phyloP scores from a whole-genome alignment of 108 stramenopile species.

The Nannochloropsis salina region DNA sequence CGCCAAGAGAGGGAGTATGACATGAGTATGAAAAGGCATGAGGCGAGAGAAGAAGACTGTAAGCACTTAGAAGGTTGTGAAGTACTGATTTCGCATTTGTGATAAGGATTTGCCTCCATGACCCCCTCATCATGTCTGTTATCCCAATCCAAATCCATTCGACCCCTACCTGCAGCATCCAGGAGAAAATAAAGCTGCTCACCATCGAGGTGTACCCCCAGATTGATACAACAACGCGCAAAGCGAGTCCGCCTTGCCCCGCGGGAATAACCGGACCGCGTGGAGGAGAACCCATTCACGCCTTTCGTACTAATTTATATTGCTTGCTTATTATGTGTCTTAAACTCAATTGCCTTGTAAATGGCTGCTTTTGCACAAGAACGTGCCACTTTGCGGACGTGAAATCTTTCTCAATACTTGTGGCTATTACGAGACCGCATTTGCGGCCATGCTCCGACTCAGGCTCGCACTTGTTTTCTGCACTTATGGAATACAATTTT shows the following conservation, averaged over 20 bases:
- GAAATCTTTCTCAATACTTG: too few species aligned
- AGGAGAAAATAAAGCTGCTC: neutral
- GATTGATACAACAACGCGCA: neutral
- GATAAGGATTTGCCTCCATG: neutral
- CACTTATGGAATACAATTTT: too few species aligned
- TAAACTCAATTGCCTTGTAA: too few species aligned
- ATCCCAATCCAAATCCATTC: neutral
- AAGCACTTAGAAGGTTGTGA: too few species aligned
- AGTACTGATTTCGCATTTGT: too few species aligned
- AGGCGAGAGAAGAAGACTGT: too few species aligned
- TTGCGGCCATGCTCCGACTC: too few species aligned
- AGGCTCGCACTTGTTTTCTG: too few species aligned
- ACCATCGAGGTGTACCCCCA: slow-evolving; percentile 11
- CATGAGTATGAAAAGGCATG: neutral
- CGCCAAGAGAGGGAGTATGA: neutral
- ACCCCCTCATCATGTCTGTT: neutral
- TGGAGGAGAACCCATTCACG: neutral
- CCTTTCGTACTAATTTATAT: neutral
- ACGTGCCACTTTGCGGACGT: too few species aligned
- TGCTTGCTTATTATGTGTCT: neutral
- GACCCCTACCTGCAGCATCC: neutral
- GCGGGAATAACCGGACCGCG: neutral
- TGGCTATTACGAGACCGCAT: too few species aligned
- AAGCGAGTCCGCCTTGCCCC: neutral
- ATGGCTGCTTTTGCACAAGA: too few species aligned